These are phyloP conservation scores for Entoloma clypeatum DNA, from an alignment of 1,284 basidiomycete genomes.

Conservation along the genomic window DNA sequence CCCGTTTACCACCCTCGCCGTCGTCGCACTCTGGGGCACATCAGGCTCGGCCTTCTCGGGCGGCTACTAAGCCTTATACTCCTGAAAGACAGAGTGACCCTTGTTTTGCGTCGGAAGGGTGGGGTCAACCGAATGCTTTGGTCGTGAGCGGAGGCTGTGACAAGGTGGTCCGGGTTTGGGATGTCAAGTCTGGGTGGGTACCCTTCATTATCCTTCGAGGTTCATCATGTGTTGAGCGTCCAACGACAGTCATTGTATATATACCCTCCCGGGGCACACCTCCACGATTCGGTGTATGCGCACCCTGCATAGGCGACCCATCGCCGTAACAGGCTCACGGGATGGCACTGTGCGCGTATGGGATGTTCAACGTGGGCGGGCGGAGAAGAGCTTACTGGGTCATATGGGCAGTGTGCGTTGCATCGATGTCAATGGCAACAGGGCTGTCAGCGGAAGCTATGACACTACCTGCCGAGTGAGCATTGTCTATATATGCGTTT, in stretches of 20 bases:
- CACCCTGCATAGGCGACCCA: slow-evolving; percentile 81
- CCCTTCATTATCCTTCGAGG: neutral
- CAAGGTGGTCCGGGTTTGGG: slow-evolving; percentile 89
- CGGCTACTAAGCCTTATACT: slow-evolving; percentile 2
- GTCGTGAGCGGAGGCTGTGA: slow-evolving; percentile 95
- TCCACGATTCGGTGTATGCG: slow-evolving; percentile 92
- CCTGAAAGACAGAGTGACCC: slow-evolving; percentile 52
- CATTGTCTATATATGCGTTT: slow-evolving; percentile 14
- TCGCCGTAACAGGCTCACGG: slow-evolving; percentile 88
- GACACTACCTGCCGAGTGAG: slow-evolving; percentile 80
- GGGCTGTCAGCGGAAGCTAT: slow-evolving; percentile 86
- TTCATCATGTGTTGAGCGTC: neutral
- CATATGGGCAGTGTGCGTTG: slow-evolving; percentile 86
- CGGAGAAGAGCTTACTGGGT: slow-evolving; percentile 71
- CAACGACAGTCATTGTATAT: slow-evolving; percentile 66
- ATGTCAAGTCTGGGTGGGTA: slow-evolving; percentile 76
- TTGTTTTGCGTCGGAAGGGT: slow-evolving; percentile 58
- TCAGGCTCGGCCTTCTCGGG: neutral
- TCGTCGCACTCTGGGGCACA: neutral
- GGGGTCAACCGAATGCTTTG: slow-evolving; percentile 60
- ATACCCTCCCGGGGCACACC: slow-evolving; percentile 80
- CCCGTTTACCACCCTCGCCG: slow-evolving; percentile 2
- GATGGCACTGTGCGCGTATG: slow-evolving; percentile 88
- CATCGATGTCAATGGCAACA: slow-evolving; percentile 81
- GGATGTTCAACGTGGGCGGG: slow-evolving; percentile 81